Evolutionary conservation across 176 grass and related monocot species (phyloP).

Genomic region (bread wheat (Triticum aestivum)): DNA sequence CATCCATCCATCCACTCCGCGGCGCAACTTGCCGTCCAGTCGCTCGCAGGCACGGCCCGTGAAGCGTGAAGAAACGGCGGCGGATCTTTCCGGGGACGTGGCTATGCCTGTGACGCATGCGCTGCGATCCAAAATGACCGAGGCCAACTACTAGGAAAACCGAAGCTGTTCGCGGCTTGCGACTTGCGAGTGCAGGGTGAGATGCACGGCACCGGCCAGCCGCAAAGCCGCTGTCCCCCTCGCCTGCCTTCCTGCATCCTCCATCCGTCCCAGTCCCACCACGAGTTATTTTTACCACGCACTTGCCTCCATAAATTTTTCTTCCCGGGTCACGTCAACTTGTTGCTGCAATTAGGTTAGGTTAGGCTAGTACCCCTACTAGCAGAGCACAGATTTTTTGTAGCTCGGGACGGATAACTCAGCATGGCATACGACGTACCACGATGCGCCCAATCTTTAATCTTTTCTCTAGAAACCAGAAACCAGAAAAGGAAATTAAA

Average conservation of each 20-base stretch:
- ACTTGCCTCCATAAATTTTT: neutral
- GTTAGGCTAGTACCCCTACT: neutral
- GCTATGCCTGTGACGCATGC: neutral
- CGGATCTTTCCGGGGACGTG: neutral
- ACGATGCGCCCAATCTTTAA: neutral
- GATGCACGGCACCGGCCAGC: constrained; percentile 45
- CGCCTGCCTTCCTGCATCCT: constrained; percentile 10
- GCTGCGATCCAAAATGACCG: neutral
- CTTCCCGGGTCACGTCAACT: neutral
- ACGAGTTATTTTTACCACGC: neutral
- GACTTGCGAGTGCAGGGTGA: constrained; percentile 23
- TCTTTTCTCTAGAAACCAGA: neutral
- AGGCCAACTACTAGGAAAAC: neutral
- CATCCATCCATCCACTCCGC: neutral
- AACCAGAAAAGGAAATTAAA: neutral
- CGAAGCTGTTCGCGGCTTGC: neutral
- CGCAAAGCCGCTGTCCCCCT: constrained; percentile 33
- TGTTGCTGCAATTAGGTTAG: constrained; percentile 3
- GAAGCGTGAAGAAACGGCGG: neutral
- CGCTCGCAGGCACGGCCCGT: neutral
- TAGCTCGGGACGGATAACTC: neutral
- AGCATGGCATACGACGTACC: constrained; percentile 22
- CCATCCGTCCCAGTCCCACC: neutral
- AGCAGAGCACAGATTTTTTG: neutral
- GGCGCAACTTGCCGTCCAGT: neutral